Percentiles rank a stretch among this genome's conserved stretches.
Evolutionary conservation across 1,284 basidiomycete species (phyloP).

Genomic region (Microbotryomycetes sp.): DNA sequence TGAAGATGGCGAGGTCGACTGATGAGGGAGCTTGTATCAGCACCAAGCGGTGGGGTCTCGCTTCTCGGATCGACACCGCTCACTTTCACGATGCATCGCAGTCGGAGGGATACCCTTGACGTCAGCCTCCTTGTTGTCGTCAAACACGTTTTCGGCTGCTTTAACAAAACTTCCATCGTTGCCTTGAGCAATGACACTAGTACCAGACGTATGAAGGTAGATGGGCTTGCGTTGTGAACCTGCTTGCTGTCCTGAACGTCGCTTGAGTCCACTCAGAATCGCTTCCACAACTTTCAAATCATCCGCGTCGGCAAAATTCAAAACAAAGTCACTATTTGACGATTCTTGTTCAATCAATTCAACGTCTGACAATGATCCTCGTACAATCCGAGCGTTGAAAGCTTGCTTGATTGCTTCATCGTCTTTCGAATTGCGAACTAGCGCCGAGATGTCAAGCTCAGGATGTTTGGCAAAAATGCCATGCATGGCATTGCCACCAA

Average conservation of each 20-base stretch:
- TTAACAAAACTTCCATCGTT: not conserved
- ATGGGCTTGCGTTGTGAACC: not conserved
- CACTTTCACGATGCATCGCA: not conserved
- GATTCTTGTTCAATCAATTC: not conserved
- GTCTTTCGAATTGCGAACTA: not conserved
- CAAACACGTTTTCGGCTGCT: not conserved
- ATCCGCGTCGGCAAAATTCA: not conserved
- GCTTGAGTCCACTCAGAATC: not conserved
- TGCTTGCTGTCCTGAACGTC: not conserved
- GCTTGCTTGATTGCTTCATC: not conserved
- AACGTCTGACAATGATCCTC: not conserved
- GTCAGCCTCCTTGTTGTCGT: not conserved
- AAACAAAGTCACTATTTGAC: not conserved
- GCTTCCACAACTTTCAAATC: not conserved
- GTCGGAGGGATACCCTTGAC: not conserved
- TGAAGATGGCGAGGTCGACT: conserved; percentile 1
- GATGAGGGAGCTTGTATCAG: not conserved
- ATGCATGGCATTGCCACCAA: not conserved
- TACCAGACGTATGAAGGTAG: not conserved
- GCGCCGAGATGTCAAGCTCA: not conserved
- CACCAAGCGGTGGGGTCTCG: not conserved
- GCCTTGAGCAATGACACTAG: not conserved
- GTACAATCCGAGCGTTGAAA: not conserved
- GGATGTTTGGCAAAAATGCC: not conserved
- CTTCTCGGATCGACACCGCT: not conserved